phyloP scores from a whole-genome alignment of 371 early-diverging fungal species.

The Actinomortierella ambigua region DNA sequence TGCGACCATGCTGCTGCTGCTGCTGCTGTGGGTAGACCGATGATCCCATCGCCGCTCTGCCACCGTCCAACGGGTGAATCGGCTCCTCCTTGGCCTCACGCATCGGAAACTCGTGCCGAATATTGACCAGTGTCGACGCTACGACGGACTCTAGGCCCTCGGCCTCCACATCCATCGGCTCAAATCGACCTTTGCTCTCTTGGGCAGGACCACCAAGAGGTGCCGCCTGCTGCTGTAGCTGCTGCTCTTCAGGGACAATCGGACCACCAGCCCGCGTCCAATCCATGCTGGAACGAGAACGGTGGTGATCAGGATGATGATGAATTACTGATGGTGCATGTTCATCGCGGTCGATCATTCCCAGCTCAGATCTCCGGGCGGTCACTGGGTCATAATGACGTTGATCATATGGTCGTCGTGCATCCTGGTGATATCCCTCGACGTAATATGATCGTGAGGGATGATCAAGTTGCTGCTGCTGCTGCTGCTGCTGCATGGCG shows the following conservation, averaged over 20 bases:
- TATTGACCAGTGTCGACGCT: slow-evolving; percentile 25
- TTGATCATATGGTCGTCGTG: slow-evolving; percentile 2
- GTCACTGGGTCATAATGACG: too few species aligned
- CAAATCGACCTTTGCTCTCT: neutral
- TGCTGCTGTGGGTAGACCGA: neutral
- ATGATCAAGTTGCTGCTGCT: slow-evolving; percentile 4
- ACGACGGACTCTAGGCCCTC: slow-evolving; percentile 21
- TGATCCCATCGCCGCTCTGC: too few species aligned
- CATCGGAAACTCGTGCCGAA: slow-evolving; percentile 18
- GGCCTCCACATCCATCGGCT: neutral
- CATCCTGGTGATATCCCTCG: neutral
- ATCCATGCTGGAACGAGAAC: too few species aligned
- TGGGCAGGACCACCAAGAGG: neutral
- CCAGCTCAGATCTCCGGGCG: too few species aligned
- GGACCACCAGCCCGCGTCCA: too few species aligned
- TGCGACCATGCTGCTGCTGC: neutral
- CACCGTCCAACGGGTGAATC: slow-evolving; percentile 1
- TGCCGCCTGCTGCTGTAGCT: slow-evolving; percentile 2
- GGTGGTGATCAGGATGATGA: too few species aligned
- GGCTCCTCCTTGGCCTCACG: slow-evolving; percentile 2
- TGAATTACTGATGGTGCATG: too few species aligned
- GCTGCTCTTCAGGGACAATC: too few species aligned
- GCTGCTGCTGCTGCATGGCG: slow-evolving; percentile 5
- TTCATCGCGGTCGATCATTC: too few species aligned
- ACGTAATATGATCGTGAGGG: neutral